Evolutionary conservation across 441 rosid genomes (phyloP).

Genomic region (Euphorbia schlechtendalii): DNA sequence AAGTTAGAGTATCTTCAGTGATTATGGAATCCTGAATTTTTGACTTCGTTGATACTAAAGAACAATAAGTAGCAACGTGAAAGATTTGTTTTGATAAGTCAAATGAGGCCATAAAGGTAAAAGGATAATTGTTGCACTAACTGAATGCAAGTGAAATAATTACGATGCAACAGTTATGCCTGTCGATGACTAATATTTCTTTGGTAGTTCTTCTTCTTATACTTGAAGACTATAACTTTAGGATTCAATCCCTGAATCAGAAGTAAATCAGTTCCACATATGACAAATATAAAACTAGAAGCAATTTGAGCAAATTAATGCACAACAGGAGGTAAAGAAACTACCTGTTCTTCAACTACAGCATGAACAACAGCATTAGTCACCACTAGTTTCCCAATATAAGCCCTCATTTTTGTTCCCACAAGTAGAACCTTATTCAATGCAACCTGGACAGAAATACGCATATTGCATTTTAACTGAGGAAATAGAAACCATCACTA

Average conservation of each 20-base stretch:
- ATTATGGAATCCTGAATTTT: too few species aligned
- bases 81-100: not conserved
- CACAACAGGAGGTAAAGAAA: conserved; percentile 2
- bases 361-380: conserved; percentile 95
- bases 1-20: too few species aligned
- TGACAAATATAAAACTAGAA: not conserved
- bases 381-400: conserved; percentile 85
- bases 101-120: not conserved
- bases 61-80: not conserved
- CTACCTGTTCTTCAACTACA: conserved; percentile 84
- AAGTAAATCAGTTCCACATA: not conserved
- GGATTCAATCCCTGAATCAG: conserved; percentile 62
- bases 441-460: conserved; percentile 41
- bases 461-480: not conserved
- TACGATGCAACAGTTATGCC: conserved; percentile 31
- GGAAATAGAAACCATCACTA: not conserved
- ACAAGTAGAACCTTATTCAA: conserved; percentile 90
- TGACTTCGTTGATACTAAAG: not conserved
- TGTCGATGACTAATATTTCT: conserved; percentile 95
- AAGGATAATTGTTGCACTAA: not conserved
- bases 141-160: not conserved
- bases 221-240: conserved; percentile 85
- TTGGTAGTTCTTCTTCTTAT: conserved; percentile 86
- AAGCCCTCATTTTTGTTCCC: conserved; percentile 74
- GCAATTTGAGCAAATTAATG: conserved; percentile 1